Conservation (phyloP, 768 basidiomycete genomes). For the Mycena belliarum region DNA sequence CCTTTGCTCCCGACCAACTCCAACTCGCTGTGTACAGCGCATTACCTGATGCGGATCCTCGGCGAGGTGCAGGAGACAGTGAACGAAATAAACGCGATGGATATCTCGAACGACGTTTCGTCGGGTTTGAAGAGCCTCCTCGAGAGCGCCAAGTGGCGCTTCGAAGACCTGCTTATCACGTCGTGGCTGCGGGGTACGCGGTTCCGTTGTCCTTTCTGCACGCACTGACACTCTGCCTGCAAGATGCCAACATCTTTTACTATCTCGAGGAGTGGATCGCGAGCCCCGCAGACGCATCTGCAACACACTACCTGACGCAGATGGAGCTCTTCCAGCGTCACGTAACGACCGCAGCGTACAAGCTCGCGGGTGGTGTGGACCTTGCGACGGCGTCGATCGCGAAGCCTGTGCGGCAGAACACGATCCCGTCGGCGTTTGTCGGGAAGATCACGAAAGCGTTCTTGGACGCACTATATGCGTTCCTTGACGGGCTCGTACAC, state of each 20-base stretch:
- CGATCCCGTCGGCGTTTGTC: slow-evolving; percentile 63
- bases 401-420: slow-evolving; percentile 58
- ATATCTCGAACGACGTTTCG: slow-evolving; percentile 76
- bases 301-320: slow-evolving; percentile 74
- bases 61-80: slow-evolving; percentile 86
- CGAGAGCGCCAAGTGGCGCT: slow-evolving; percentile 85
- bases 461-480: slow-evolving; percentile 80
- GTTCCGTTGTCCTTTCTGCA: neutral
- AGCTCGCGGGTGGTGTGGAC: slow-evolving; percentile 78
- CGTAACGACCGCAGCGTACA: slow-evolving; percentile 72
- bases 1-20: slow-evolving; percentile 70
- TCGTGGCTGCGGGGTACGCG: slow-evolving; percentile 81
- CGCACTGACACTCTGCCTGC: neutral
- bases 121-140: slow-evolving; percentile 70
- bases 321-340: slow-evolving; percentile 83
- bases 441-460: slow-evolving; percentile 82
- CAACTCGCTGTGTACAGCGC: slow-evolving; percentile 79
- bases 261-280: slow-evolving; percentile 85
- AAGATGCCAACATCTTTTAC: slow-evolving; percentile 84
- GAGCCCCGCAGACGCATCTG: slow-evolving; percentile 59
- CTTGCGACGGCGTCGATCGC: slow-evolving; percentile 44
- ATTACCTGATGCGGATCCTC: slow-evolving; percentile 79
- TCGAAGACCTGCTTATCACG: slow-evolving; percentile 76
- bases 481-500: slow-evolving; percentile 83
- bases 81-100: slow-evolving; percentile 77